These are phyloP conservation scores for Boletellus sp. DNA, from an alignment of 1,284 basidiomycete genomes.

Conservation along the genomic window DNA sequence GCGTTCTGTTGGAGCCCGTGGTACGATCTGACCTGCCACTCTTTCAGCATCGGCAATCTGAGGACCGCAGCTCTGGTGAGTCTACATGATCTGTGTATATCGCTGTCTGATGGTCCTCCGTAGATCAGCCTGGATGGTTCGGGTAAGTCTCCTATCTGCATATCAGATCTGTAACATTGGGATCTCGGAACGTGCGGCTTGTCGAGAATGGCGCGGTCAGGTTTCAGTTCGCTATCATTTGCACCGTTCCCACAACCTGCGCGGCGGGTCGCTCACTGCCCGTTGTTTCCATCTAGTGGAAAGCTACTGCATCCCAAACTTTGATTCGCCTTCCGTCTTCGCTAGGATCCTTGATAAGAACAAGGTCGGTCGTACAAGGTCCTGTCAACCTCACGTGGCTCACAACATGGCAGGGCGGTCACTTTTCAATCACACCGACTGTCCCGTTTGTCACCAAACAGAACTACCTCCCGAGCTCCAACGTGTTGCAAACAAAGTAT, in stretches of 20 bases:
- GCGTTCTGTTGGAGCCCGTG: conserved; percentile 29
- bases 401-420: conserved; percentile 65
- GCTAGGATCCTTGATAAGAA: conserved; percentile 84
- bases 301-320: conserved; percentile 88
- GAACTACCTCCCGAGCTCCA: conserved; percentile 84
- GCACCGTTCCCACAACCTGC: not conserved
- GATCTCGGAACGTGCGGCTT: not conserved
- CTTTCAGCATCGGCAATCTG: conserved; percentile 70
- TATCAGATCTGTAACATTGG: not conserved
- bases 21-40: conserved; percentile 8
- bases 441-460: conserved; percentile 74
- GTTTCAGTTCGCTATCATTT: not conserved
- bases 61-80: conserved; percentile 72
- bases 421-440: conserved; percentile 81
- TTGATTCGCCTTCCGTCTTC: conserved; percentile 89
- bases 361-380: conserved; percentile 41
- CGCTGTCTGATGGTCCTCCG: conserved; percentile 6
- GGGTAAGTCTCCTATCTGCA: conserved; percentile 42
- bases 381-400: not conserved
- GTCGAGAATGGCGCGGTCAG: not conserved
- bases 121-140: conserved; percentile 76
- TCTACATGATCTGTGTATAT: conserved; percentile 7
- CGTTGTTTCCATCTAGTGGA: conserved; percentile 52
- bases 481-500: conserved; percentile 81
- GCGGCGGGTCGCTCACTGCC: too few species aligned